Percentiles rank a stretch among this genome's conserved stretches.
These are phyloP conservation scores for Nakazawaea siamensis DNA, from an alignment of 805 yeast species.

Conservation along the genomic window DNA sequence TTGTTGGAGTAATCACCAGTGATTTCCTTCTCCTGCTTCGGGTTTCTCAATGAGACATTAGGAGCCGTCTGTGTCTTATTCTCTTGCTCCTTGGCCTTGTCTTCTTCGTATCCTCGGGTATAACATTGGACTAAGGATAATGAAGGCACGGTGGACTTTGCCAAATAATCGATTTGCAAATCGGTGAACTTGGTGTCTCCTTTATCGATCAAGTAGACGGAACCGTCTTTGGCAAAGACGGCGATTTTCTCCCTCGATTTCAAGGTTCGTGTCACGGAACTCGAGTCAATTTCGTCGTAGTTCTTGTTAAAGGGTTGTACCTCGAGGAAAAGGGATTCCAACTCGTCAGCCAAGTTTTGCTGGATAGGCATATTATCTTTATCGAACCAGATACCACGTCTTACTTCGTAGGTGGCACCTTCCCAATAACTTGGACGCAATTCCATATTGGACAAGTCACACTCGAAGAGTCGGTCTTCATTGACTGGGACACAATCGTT, in stretches of 20 bases:
- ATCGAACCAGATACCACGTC: conserved; percentile 82
- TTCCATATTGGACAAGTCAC: conserved; percentile 45
- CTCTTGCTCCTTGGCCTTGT: conserved; percentile 2
- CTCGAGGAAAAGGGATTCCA: conserved; percentile 48
- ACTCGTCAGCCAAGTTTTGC: conserved; percentile 37
- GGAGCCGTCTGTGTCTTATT: conserved; percentile 2
- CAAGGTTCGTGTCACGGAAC: not conserved
- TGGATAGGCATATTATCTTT: conserved; percentile 48
- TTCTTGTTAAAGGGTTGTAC: conserved; percentile 17
- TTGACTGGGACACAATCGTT: conserved; percentile 46
- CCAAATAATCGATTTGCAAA: conserved; percentile 19
- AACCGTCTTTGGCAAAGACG: conserved; percentile 17
- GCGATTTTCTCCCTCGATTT: conserved; percentile 18
- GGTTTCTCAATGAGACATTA: not conserved
- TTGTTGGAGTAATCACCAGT: conserved; percentile 45
- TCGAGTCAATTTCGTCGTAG: conserved; percentile 4
- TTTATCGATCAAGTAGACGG: conserved; percentile 18
- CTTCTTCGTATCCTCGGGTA: conserved; percentile 37
- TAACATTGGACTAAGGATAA: conserved; percentile 40
- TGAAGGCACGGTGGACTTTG: conserved; percentile 18
- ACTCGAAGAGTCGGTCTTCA: conserved; percentile 75
- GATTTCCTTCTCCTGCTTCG: conserved; percentile 23
- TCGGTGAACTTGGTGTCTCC: conserved; percentile 18
- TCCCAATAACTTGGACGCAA: conserved; percentile 78
- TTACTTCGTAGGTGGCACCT: conserved; percentile 76